A percentile compares a stretch with the other conserved stretches of the same genome.
Conservation (phyloP, 345 rosid genomes). For the Ceriops zippeliana region DNA sequence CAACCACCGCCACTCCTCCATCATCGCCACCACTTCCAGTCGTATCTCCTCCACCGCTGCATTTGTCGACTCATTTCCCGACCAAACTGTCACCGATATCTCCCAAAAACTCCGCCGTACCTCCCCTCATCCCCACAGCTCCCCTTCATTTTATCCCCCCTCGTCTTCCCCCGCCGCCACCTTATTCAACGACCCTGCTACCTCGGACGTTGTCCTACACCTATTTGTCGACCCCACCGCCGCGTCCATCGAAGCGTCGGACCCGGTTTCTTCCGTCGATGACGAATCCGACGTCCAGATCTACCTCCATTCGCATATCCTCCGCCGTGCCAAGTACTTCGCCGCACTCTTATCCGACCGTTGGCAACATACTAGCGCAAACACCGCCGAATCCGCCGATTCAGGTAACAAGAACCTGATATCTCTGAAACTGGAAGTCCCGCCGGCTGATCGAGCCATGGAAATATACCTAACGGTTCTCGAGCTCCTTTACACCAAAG, state of each 20-base stretch:
- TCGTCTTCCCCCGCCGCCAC: conserved; percentile 5
- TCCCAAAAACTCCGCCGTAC: conserved; percentile 39
- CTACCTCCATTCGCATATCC: conserved; percentile 56
- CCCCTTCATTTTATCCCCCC: not conserved
- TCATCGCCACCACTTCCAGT: conserved; percentile 16
- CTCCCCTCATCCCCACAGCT: conserved; percentile 21
- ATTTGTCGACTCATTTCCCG: conserved; percentile 14
- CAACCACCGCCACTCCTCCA: conserved; percentile 22
- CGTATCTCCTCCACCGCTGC: conserved; percentile 31
- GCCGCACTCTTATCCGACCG: conserved; percentile 59
- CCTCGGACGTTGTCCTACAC: conserved; percentile 51
- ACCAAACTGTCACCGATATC: conserved; percentile 21
- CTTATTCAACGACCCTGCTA: conserved; percentile 40
- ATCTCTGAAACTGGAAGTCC: conserved; percentile 31
- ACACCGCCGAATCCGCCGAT: conserved; percentile 1
- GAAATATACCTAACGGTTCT: conserved; percentile 40
- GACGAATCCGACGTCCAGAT: conserved; percentile 36
- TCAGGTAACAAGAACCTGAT: not conserved
- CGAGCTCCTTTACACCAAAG: conserved; percentile 47
- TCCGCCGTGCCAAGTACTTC: conserved; percentile 58
- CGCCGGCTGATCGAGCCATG: conserved; percentile 29
- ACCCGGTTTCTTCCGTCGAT: conserved; percentile 3
- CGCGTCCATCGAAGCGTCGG: conserved; percentile 14
- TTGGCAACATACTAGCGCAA: conserved; percentile 31
- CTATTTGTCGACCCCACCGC: conserved; percentile 25